phyloP scores from a whole-genome alignment of 1,139 yeast genomes.

The Geotrichum phurueaensis region DNA sequence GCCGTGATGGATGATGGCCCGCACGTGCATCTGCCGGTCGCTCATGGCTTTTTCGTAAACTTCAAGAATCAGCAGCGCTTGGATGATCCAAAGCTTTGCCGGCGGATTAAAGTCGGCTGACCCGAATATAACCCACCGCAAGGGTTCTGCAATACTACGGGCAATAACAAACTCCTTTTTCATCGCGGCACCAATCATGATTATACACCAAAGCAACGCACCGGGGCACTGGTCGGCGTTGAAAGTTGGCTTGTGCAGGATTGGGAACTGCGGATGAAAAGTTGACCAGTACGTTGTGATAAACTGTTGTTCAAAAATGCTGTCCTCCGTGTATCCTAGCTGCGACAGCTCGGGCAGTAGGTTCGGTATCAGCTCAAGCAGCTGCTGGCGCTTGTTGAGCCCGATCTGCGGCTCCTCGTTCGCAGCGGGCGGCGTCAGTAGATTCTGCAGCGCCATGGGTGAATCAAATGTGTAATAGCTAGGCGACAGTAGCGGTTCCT shows the following conservation, averaged over 20 bases:
- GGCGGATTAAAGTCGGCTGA: conserved; percentile 52
- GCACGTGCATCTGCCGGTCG: conserved; percentile 52
- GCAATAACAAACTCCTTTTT: conserved; percentile 39
- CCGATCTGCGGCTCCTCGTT: conserved; percentile 15
- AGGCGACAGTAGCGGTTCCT: conserved; percentile 32
- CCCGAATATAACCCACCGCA: conserved; percentile 56
- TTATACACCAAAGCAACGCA: conserved; percentile 50
- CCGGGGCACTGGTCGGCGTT: conserved; percentile 49
- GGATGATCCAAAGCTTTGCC: conserved; percentile 61
- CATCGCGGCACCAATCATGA: conserved; percentile 49
- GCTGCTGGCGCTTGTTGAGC: conserved; percentile 20
- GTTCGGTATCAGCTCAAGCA: conserved; percentile 17
- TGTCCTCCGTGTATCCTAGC: conserved; percentile 1
- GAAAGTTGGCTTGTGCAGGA: conserved; percentile 60
- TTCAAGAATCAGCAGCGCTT: conserved; percentile 56
- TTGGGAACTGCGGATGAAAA: conserved; percentile 58
- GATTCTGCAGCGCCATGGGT: conserved; percentile 37
- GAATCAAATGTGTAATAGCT: conserved; percentile 29
- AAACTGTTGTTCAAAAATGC: conserved; percentile 23
- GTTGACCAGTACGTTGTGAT: conserved; percentile 46
- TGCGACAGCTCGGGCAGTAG: conserved; percentile 1
- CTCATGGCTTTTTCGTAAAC: conserved; percentile 61
- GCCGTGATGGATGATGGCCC: conserved; percentile 74
- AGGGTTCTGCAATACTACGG: conserved; percentile 51
- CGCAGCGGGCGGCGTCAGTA: conserved; percentile 35